Evolutionary conservation across 768 basidiomycete genomes (phyloP).

Genomic region (Tulasnella sp.): DNA sequence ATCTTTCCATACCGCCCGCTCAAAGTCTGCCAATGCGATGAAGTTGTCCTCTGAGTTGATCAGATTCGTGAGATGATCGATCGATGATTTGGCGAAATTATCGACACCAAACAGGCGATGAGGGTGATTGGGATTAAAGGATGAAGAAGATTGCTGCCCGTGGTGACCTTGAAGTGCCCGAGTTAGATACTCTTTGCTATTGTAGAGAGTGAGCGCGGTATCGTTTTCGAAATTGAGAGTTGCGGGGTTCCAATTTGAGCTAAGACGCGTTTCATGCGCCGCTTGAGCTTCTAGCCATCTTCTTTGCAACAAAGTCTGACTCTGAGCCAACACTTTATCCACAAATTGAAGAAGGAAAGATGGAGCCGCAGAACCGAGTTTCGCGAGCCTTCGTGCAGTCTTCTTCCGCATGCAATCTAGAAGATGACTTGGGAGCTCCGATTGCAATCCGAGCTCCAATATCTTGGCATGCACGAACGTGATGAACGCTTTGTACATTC

Average conservation of each 20-base stretch:
- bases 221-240: background rate
- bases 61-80: background rate
- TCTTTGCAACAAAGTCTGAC: background rate
- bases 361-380: background rate
- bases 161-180: too few relatives aligned
- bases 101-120: background rate
- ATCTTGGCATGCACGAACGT: constrained; percentile 29
- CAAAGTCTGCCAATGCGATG: constrained; percentile 3
- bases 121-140: too few relatives aligned
- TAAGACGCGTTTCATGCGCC: background rate
- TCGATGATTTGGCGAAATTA: background rate
- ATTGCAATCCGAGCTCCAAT: constrained; percentile 20
- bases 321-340: background rate
- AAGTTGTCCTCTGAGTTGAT: background rate
- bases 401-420: constrained; percentile 23
- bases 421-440: constrained; percentile 22
- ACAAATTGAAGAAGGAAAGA: too few relatives aligned
- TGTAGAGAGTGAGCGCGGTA: too few relatives aligned
- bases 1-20: background rate
- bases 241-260: background rate
- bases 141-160: too few relatives aligned
- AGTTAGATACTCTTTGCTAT: too few relatives aligned
- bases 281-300: background rate
- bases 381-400: constrained; percentile 17
- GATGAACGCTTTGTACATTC: constrained; percentile 38